phyloP scores from a whole-genome alignment of 2,329 filamentous ascomycete genomes.

The Phialocephala subalpina region DNA sequence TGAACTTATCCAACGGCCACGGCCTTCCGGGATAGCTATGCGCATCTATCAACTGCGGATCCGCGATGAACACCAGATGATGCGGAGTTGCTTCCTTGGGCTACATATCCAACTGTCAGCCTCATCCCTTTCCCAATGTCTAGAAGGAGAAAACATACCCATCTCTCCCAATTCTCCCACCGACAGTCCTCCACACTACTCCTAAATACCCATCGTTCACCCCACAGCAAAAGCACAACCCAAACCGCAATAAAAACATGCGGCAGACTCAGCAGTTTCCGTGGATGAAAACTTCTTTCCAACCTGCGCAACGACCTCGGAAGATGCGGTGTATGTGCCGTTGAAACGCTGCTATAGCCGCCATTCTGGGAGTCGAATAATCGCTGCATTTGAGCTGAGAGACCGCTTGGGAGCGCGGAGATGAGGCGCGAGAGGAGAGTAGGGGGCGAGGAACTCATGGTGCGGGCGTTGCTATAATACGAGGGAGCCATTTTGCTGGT shows the following conservation, averaged over 20 bases:
- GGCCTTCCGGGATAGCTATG: constrained; percentile 77
- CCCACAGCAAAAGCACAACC: constrained; percentile 82
- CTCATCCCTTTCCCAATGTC: constrained; percentile 26
- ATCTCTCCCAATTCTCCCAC: constrained; percentile 92
- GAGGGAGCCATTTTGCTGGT: constrained; percentile 34
- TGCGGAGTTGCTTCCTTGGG: constrained; percentile 81
- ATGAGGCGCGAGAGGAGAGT: constrained; percentile 39
- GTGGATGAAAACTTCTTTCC: constrained; percentile 54
- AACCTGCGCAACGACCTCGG: constrained; percentile 29
- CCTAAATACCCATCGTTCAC: constrained; percentile 81
- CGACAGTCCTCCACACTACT: constrained; percentile 74
- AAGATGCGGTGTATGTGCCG: constrained; percentile 27
- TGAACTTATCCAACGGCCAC: constrained; percentile 73
- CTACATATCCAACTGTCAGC: constrained; percentile 54
- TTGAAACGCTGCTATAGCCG: constrained; percentile 16
- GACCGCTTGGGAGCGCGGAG: constrained; percentile 31
- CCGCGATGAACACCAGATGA: constrained; percentile 72
- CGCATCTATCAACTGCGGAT: constrained; percentile 78
- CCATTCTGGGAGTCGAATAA: constrained; percentile 28
- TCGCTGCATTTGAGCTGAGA: constrained; percentile 36
- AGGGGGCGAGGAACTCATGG: constrained; percentile 37
- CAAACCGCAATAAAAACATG: constrained; percentile 77
- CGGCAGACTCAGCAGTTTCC: constrained; percentile 67
- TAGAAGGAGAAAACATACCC: constrained; percentile 66
- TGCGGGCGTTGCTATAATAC: constrained; percentile 32